Evolutionary conservation across 2,329 filamentous ascomycete genomes (phyloP), one percentile per base, ranked within the genome.

Genomic region (Parafenestella ontariensis): DNA sequence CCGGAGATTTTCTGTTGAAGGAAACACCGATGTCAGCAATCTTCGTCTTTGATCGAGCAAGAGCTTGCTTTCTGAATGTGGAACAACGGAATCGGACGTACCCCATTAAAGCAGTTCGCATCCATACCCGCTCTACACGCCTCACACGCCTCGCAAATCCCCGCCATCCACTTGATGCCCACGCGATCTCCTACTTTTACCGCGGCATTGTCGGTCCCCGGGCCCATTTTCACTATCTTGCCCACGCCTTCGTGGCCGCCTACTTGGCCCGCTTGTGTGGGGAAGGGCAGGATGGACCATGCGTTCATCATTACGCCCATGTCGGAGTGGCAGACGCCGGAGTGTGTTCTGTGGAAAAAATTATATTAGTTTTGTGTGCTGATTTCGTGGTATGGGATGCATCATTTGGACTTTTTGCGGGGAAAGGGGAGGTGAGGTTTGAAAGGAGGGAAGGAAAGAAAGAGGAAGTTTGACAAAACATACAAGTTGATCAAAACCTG

Each of bases 171-270:
- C 73, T 91, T 91, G 69, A 91, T 84, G 13, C 88, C 88, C 8
- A 90, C 88, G 7, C 87, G 80, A 62, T 90, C 84, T 5, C 87
- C 87, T n/a, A 89, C 66, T 63, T 87, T 87, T 31, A 89, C 76
- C 5, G 79, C 80, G 1, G 82, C 78, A 33, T 65, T 71, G 46
- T 87, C 84, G 18, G 83, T 79, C 7, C 83, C 85, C 0, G 86
- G 79, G 0, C 88, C 88, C 56, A 90, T 77, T 68, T 88, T 87
- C 37, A 88, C 86, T 28, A 90, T 79, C 47, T 82, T 82, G 37
- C 86, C 86, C 1, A 90, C 84, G 17, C 88, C 88, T 74, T 90
- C 88, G 66, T 90, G 88, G 4, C 88, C 88, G 37, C 88, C 88
- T 3, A 89, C 82, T 70, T 89, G 87, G 9, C 85, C 85, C 33